Base-by-base conservation (phyloP, 805 yeast genomes). In the Wickerhamiella occidentalis region DNA sequence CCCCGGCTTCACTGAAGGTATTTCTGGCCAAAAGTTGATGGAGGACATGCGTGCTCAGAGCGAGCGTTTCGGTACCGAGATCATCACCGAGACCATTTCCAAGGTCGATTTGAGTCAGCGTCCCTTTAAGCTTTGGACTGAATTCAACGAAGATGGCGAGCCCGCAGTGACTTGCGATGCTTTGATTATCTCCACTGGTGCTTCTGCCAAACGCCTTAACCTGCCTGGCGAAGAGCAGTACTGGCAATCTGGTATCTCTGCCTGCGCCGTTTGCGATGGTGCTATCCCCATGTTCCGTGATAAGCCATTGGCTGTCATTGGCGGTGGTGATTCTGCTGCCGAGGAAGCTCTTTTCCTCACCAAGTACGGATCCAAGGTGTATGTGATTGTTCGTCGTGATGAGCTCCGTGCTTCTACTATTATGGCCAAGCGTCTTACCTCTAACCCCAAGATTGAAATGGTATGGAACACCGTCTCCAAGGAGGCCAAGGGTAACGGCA, bases 241-340 rank as follows among this genome's bases (percentile, higher is more conserved):
- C 78, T 92, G 99, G 99, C 99, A 92, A 74, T 83, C 82, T 67
- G 99, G 99, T 68, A 92, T 92, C 58, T 85, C 95, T 58, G 99
- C 99, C 15, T 92, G 99, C 75, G 99, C 99, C 37, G 98, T 92
- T 54, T 92, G 99, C 72, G 99, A 92, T 66, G 99, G 99, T 69
- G 99, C 99, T 29, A 94, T 92, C 45, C 99, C 99, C 60, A 88
- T 92, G 60, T 92, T 92, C 75, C 85, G 97, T 76, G 84, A 92
- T 75, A 84, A 87, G 70, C 97, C 98, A 36, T 77, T 92, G 65
- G 97, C 96, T 22, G 99, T 92, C 51, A 74, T 92, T 58, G 99
- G 99, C 53, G 99, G 99, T 58, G 99, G 99, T 68, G 99, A 92
- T 70, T 87, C 96, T 58, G 99, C 99, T 17, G 94, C 97, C 69